phyloP scores from a whole-genome alignment of 495 filamentous ascomycete genomes.

The Eremomyces bilateralis region DNA sequence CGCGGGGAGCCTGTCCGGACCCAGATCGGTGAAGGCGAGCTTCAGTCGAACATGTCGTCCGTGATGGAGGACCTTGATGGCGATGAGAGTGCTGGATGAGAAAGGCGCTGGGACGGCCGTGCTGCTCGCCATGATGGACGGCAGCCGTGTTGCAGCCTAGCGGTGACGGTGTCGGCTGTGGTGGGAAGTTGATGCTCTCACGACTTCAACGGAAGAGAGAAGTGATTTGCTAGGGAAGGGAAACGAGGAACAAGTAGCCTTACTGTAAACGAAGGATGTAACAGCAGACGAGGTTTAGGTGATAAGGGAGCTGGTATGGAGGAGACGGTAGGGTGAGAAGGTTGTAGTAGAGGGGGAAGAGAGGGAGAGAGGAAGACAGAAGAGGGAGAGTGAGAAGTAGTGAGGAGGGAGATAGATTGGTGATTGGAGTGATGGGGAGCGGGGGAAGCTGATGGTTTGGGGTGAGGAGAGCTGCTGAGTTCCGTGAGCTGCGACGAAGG shows the following conservation, averaged over 20 bases:
- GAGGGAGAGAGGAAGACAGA: conserved; percentile 2
- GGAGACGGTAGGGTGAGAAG: conserved; percentile 2
- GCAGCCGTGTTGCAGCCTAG: background rate
- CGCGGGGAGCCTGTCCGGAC: conserved; percentile 45
- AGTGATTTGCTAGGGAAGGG: conserved; percentile 5
- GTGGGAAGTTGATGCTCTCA: background rate
- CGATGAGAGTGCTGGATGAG: conserved; percentile 64
- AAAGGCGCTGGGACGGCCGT: conserved; percentile 24
- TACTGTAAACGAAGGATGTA: conserved; percentile 1
- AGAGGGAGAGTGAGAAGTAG: background rate
- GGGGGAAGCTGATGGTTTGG: background rate
- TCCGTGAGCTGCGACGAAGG: no score
- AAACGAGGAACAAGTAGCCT: conserved; percentile 3
- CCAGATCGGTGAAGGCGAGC: conserved; percentile 71
- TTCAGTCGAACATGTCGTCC: conserved; percentile 64
- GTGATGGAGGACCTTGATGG: conserved; percentile 62
- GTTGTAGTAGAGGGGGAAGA: conserved; percentile 2
- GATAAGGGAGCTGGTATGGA: background rate
- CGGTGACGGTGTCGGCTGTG: background rate
- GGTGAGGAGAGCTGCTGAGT: background rate
- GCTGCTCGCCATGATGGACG: conserved; percentile 27
- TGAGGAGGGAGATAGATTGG: background rate
- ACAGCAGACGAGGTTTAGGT: conserved; percentile 3
- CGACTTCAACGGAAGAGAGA: background rate
- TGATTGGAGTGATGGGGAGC: background rate